Evolutionary conservation across 2,329 filamentous ascomycete genomes (phyloP), one percentile per base, ranked within the genome.

Genomic region (Geosmithia putterillii): DNA sequence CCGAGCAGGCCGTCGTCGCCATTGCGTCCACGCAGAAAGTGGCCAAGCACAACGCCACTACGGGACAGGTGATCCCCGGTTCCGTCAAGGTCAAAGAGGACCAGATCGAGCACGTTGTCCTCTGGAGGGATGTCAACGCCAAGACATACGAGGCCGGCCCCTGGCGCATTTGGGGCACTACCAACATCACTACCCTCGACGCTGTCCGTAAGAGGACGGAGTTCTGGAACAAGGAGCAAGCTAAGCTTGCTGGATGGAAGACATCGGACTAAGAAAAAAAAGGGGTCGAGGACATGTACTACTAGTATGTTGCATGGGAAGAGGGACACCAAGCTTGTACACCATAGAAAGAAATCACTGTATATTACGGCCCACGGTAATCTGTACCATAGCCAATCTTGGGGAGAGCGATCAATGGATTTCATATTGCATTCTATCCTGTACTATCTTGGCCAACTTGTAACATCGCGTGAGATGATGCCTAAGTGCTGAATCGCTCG

Each of bases 121-220:
- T 86, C 39, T 74, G 77, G 53, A 54, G 68, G 22, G 45, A 59
- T 23, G 48, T 73, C 38, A 61, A 70, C 53, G 62, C 60, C 40
- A 58, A 54, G 43, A 74, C 71, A 18, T 73, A 64, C 49, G 55
- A 64, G 54, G 57, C 67, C 44, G 61, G 58, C 22, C 64, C 69
- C 2, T 86, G 82, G 82, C 69, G 66, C 55, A 58, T 85, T 42
- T 82, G 80, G 73, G 81, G 82, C 14, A 81, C 76, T 18, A 63
- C 75, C 23, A 58, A 70, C 37, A 69, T 74, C 51, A 76, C 72
- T 12, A 71, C 69, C 1, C 54, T 71, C 2, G 62, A 74, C 47
- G 49, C 45, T 5, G 68, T 59, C 38, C 25, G 52, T 20, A 51
- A 60, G 7, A 62, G 68, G 48, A 57, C 59, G 52, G 54, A 57